Percentiles rank a stretch among this genome's conserved stretches.
Evolutionary conservation across 495 filamentous ascomycete genomes (phyloP).

Genomic region (Penicillium daleae): DNA sequence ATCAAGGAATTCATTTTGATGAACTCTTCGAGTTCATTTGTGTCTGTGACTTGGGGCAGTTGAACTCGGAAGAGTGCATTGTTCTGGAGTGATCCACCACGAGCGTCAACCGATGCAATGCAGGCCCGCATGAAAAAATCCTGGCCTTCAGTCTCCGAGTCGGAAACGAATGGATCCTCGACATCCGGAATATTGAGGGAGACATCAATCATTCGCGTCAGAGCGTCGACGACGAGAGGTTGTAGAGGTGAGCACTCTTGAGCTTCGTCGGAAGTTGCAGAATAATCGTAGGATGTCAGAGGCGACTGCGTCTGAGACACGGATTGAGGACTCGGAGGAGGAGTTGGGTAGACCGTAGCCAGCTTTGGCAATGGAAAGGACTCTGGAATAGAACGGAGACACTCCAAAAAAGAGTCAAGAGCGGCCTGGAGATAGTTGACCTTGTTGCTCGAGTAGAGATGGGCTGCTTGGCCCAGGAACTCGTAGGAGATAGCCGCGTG

Average conservation of each 20-base stretch:
- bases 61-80: conserved; percentile 7
- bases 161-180: conserved; percentile 37
- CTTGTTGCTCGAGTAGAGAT: conserved; percentile 48
- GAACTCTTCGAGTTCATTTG: background rate
- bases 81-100: background rate
- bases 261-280: background rate
- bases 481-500: conserved; percentile 52
- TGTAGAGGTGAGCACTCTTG: conserved; percentile 13
- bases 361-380: conserved; percentile 17
- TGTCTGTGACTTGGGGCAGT: background rate
- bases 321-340: background rate
- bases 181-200: conserved; percentile 16
- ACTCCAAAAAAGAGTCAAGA: conserved; percentile 34
- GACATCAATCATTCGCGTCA: conserved; percentile 35
- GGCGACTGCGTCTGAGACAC: background rate
- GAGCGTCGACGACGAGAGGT: conserved; percentile 1
- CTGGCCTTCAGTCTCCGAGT: background rate
- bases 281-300: background rate
- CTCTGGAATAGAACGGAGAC: conserved; percentile 27
- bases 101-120: background rate
- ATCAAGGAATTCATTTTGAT: conserved; percentile 15
- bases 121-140: background rate
- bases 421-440: conserved; percentile 39
- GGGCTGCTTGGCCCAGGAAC: conserved; percentile 42
- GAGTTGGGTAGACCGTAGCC: background rate